Base-by-base conservation (phyloP, 768 basidiomycete genomes). In the Tylopilus plumbeoviolaceoides region DNA sequence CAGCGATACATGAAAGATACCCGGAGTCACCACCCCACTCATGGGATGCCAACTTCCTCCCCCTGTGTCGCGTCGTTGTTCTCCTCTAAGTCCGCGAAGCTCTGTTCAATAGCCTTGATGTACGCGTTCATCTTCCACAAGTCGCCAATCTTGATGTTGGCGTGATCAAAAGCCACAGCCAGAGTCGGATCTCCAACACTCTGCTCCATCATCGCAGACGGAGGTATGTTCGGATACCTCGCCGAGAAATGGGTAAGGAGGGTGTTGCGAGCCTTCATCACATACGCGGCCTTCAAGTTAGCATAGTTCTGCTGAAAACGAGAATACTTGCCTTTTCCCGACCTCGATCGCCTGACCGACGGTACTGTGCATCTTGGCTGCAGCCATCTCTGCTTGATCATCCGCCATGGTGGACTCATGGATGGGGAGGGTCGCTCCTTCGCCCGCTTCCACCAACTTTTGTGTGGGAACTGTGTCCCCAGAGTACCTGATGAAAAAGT, bases 221-320 rank as follows among this genome's bases (percentile, higher is more conserved):
- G 72, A 4, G 91, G 91, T 65, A 95, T 75, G 60, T 89, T 92
- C 17, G 95, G 92, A 69, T 95, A 95, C 27, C 94, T 85, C 38
- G 90, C 90, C 10, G 94, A 97, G 72, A 98, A 98, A 67, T 98
- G 95, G 0, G 93, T 98, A 20, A 98, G 79, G n/a, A 98, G 80
- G 39, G 91, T 77, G 57, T 91, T 84, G 48, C 83, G 73, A 1
- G 93, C 93, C 10, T 80, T 76, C 94, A 95, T 95, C 55, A 92
- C 95, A 51, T 36, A 30, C 30, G 15, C 40, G 17, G 52, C 23
- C 21, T 49, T n/a, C n/a, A n/a, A n/a, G n/a, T n/a, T 25, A 53
- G 44, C 38, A 54, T 18, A 40, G 5, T 18, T 14, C 38, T 21
- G 14, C 30, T 2, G 21, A 27, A 36, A 17, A 28, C n/a, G 38